Conservation (phyloP, 805 yeast species). For the Cyberlindnera japonica region DNA sequence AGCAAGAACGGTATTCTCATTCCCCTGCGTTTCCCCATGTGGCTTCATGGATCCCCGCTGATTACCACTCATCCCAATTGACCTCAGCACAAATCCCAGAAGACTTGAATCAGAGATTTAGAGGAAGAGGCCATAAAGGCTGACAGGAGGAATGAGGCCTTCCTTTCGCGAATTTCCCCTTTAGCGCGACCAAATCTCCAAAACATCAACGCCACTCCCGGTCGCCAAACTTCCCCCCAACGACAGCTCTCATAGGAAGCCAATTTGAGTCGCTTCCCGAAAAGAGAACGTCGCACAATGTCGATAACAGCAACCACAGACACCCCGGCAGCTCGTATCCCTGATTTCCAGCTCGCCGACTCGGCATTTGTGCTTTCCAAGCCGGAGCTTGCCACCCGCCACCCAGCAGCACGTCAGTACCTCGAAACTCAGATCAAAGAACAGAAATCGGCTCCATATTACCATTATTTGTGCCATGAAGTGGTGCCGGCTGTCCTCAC, state of each 20-base stretch:
- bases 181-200: too few relatives aligned
- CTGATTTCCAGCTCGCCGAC: constrained; percentile 82
- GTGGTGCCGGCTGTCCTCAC: constrained; percentile 36
- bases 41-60: not conserved
- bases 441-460: constrained; percentile 78
- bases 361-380: constrained; percentile 60
- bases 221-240: too few relatives aligned
- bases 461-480: constrained; percentile 58
- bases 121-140: too few relatives aligned
- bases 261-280: too few relatives aligned
- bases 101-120: too few relatives aligned
- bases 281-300: not conserved
- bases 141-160: too few relatives aligned
- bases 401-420: constrained; percentile 41
- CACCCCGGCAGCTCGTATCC: constrained; percentile 43
- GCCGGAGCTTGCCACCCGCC: constrained; percentile 36
- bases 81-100: too few relatives aligned
- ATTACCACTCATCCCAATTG: too few relatives aligned
- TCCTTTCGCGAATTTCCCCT: too few relatives aligned
- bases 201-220: too few relatives aligned
- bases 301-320: constrained; percentile 6
- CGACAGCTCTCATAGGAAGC: too few relatives aligned
- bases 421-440: constrained; percentile 52
- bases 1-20: constrained; percentile 1
- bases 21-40: not conserved